A percentile compares a stretch with the other conserved stretches of the same genome.
Conservation (phyloP, 306 rosid species). For the Neltuma alba region DNA sequence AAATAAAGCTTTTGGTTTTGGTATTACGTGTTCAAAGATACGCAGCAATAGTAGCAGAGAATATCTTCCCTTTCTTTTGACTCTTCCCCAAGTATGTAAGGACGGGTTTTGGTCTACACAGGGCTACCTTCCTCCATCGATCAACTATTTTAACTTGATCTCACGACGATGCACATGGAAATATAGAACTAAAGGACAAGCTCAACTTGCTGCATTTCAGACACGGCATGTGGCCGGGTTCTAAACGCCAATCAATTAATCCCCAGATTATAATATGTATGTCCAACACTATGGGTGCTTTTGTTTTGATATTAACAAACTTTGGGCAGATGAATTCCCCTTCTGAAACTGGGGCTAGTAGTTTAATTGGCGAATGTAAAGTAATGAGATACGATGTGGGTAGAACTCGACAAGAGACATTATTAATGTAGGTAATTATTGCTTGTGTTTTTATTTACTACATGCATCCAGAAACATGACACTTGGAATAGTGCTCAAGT, state of each 20-base stretch:
- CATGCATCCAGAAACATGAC: slow-evolving; percentile 24
- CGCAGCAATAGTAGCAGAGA: background rate
- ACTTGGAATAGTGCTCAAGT: slow-evolving; percentile 12
- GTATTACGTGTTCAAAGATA: slow-evolving; percentile 20
- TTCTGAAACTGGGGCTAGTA: slow-evolving; percentile 19
- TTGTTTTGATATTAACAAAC: slow-evolving; percentile 32
- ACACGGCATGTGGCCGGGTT: slow-evolving; percentile 70
- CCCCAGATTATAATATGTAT: slow-evolving; percentile 30
- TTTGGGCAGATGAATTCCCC: slow-evolving; percentile 33
- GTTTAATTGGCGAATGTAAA: slow-evolving; percentile 28
- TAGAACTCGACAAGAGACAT: background rate
- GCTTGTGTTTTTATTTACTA: background rate
- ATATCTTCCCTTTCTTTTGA: slow-evolving; percentile 39
- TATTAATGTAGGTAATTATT: slow-evolving; percentile 19
- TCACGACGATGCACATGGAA: slow-evolving; percentile 46
- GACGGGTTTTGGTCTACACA: slow-evolving; percentile 33
- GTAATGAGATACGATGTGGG: slow-evolving; percentile 12
- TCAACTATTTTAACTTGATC: slow-evolving; percentile 23
- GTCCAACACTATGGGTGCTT: slow-evolving; percentile 32
- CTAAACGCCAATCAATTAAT: slow-evolving; percentile 37
- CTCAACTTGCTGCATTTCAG: slow-evolving; percentile 33
- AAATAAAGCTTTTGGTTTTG: slow-evolving; percentile 37
- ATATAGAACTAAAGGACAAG: slow-evolving; percentile 44
- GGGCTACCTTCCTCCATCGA: slow-evolving; percentile 28
- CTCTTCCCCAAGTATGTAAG: background rate